Evolutionary conservation across 2,329 filamentous ascomycete species (phyloP).

Genomic region (Fusarium poae): DNA sequence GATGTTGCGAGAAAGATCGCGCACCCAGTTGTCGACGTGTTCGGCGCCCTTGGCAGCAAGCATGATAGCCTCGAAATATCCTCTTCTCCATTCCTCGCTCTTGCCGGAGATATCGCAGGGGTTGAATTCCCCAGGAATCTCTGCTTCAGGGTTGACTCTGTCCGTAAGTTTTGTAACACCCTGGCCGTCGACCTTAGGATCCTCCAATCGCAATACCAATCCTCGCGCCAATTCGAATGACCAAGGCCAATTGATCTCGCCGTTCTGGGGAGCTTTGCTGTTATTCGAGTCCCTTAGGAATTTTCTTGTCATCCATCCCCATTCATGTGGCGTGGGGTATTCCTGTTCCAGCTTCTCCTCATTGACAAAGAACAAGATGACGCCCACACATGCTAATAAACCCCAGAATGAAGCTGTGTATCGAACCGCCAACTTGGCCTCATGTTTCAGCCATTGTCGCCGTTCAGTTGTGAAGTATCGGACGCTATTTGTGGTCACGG

Average conservation of each 20-base stretch:
- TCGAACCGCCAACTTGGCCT: constrained; percentile 77
- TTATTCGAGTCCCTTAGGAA: constrained; percentile 74
- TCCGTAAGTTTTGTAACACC: constrained; percentile 68
- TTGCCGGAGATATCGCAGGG: constrained; percentile 79
- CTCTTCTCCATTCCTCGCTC: constrained; percentile 85
- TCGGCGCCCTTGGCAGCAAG: constrained; percentile 81
- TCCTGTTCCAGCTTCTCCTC: constrained; percentile 81
- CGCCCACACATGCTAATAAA: constrained; percentile 68
- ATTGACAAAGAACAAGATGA: constrained; percentile 74
- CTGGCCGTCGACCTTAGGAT: constrained; percentile 75
- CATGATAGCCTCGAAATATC: constrained; percentile 88
- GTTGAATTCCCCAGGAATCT: constrained; percentile 75
- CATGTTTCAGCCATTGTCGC: constrained; percentile 76
- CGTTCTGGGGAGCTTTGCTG: constrained; percentile 66
- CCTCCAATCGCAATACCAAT: constrained; percentile 76
- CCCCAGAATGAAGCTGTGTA: constrained; percentile 76
- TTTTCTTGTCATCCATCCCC: constrained; percentile 78
- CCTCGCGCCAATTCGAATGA: constrained; percentile 71
- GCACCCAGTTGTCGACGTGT: constrained; percentile 82
- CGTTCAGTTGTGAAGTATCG: constrained; percentile 86
- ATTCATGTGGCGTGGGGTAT: constrained; percentile 86
- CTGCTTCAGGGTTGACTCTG: constrained; percentile 74
- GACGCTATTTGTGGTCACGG: constrained; percentile 63
- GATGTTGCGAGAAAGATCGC: constrained; percentile 74
- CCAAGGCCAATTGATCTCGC: constrained; percentile 74